These are phyloP conservation scores for Candida insectalens DNA, from an alignment of 805 yeast species.

Conservation along the genomic window DNA sequence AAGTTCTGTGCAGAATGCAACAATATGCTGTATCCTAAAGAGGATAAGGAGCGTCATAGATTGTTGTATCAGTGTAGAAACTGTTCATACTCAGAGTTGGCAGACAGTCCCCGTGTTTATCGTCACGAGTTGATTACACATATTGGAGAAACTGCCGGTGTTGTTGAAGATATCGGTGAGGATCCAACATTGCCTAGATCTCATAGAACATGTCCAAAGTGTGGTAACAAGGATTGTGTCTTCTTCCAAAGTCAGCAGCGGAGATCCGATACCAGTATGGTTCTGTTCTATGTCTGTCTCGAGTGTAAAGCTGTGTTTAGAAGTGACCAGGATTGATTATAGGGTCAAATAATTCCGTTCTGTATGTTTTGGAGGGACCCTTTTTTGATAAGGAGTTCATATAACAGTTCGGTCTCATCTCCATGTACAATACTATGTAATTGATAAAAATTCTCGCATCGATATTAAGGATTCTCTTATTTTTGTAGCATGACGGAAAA, in stretches of 20 bases:
- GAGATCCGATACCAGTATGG: constrained; percentile 92
- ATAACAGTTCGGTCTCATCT: too few species aligned
- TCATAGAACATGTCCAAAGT: constrained; percentile 85
- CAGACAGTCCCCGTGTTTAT: constrained; percentile 79
- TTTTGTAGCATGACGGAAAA: too few species aligned
- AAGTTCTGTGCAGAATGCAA: constrained; percentile 95
- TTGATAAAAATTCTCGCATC: too few species aligned
- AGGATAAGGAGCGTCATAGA: constrained; percentile 72
- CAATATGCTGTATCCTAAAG: constrained; percentile 96
- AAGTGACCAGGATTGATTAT: constrained; percentile 12
- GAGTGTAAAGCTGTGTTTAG: constrained; percentile 72
- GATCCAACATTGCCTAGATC: constrained; percentile 98
- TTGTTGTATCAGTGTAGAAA: constrained; percentile 88
- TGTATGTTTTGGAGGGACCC: too few species aligned
- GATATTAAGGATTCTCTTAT: too few species aligned
- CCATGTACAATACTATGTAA: too few species aligned
- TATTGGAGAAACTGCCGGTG: constrained; percentile 95
- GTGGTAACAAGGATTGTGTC: constrained; percentile 84
- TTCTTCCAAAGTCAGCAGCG: constrained; percentile 96
- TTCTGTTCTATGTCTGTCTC: constrained; percentile 84
- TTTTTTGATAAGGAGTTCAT: too few species aligned
- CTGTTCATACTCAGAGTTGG: constrained; percentile 87
- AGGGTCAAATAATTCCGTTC: too few species aligned
- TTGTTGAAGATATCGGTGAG: constrained; percentile 86
- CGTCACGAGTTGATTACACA: constrained; percentile 88